Evolutionary conservation across 768 basidiomycete species (phyloP).

Genomic region (Tubosaeta brunneosetosa): DNA sequence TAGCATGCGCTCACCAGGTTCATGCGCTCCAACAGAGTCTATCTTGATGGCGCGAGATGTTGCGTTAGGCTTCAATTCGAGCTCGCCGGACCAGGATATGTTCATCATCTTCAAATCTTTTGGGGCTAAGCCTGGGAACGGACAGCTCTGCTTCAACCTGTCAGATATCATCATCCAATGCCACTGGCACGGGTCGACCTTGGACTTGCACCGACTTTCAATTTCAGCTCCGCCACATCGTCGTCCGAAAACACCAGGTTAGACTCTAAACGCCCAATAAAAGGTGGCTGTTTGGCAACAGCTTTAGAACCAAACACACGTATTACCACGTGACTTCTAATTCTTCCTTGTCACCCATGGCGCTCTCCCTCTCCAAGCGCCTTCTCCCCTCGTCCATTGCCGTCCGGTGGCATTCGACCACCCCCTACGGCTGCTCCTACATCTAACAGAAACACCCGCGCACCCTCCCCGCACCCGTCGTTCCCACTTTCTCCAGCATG

Average conservation of each 20-base stretch:
- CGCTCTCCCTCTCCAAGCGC: conserved; percentile 12
- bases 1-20: neutral
- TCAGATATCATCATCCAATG: neutral
- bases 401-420: conserved; percentile 53
- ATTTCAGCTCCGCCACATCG: neutral
- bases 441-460: conserved; percentile 68
- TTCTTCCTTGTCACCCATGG: conserved; percentile 6
- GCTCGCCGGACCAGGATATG: neutral
- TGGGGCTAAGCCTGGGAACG: neutral
- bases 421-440: conserved; percentile 82
- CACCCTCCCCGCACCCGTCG: conserved; percentile 73
- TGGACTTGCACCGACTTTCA: neutral
- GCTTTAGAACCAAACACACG: conserved; percentile 20
- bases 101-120: neutral
- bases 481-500: conserved; percentile 80
- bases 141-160: neutral
- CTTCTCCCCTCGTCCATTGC: neutral
- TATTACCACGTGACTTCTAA: neutral
- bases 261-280: too few species aligned
- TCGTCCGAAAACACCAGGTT: neutral
- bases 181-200: neutral
- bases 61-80: neutral
- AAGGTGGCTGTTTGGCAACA: too few species aligned
- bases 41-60: neutral
- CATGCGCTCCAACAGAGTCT: neutral